A percentile compares a stretch with the other conserved stretches of the same genome.
Evolutionary conservation across 164 flowering plant genomes (phyloP).

Genomic region (Vitis rotundifolia): DNA sequence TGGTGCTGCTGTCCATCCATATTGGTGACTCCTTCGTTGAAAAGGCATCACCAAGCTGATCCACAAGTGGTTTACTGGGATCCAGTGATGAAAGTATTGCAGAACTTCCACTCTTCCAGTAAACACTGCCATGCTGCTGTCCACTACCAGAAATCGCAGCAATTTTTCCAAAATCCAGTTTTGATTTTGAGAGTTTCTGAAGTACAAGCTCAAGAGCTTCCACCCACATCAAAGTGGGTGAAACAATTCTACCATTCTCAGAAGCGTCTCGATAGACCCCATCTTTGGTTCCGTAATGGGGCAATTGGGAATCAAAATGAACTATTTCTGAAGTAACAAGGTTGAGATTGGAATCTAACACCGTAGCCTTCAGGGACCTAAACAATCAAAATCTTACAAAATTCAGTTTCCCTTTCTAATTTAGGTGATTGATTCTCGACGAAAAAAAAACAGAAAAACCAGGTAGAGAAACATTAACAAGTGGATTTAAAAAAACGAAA

Average conservation of each 20-base stretch:
- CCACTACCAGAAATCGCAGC: slow-evolving; percentile 92
- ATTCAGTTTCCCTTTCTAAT: neutral
- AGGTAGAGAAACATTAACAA: too few relatives aligned
- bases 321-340: slow-evolving; percentile 62
- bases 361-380: slow-evolving; percentile 95
- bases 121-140: slow-evolving; percentile 98
- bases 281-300: slow-evolving; percentile 88
- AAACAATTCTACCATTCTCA: slow-evolving; percentile 78
- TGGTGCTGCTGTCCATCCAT: slow-evolving; percentile 99
- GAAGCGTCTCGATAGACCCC: slow-evolving; percentile 78
- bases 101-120: slow-evolving; percentile 82
- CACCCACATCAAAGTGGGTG: slow-evolving; percentile 97
- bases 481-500: too few relatives aligned
- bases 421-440: neutral
- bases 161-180: slow-evolving; percentile 66
- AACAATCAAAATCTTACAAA: slow-evolving; percentile 2
- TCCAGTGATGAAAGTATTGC: slow-evolving; percentile 57
- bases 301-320: slow-evolving; percentile 82
- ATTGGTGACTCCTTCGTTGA: slow-evolving; percentile 80
- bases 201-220: slow-evolving; percentile 86
- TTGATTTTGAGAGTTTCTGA: slow-evolving; percentile 48
- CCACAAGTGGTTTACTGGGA: slow-evolving; percentile 49
- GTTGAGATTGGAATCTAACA: slow-evolving; percentile 74
- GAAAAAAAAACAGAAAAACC: neutral
- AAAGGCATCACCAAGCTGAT: slow-evolving; percentile 67